Evolutionary conservation across 768 basidiomycete genomes (phyloP).

Genomic region (Tylopilus felleus): DNA sequence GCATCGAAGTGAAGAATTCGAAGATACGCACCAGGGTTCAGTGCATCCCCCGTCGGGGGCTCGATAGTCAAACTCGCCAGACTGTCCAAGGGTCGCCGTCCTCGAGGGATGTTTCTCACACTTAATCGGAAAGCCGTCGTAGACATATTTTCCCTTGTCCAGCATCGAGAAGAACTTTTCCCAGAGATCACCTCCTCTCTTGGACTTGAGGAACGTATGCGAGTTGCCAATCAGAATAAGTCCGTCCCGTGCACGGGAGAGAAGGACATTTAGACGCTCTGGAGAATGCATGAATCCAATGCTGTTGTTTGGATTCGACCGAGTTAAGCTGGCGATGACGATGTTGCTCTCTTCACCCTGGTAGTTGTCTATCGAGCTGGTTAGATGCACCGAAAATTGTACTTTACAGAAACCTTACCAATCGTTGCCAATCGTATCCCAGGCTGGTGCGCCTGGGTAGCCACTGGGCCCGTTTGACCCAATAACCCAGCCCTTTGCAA

Average conservation of each 20-base stretch:
- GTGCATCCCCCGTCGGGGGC: conserved; percentile 66
- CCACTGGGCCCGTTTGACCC: conserved; percentile 31
- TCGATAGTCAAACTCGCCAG: conserved; percentile 48
- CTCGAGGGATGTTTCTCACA: conserved; percentile 55
- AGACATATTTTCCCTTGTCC: conserved; percentile 41
- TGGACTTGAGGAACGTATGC: conserved; percentile 54
- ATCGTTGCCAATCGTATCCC: conserved; percentile 62
- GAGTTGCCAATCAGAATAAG: conserved; percentile 67
- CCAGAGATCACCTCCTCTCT: conserved; percentile 55
- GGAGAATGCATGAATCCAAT: conserved; percentile 74
- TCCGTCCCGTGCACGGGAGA: conserved; percentile 65
- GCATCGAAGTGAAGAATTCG: background rate
- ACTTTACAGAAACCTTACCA: conserved; percentile 37
- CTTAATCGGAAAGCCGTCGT: conserved; percentile 56
- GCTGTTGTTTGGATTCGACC: conserved; percentile 52
- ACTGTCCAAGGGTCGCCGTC: conserved; percentile 33
- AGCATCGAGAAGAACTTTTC: conserved; percentile 44
- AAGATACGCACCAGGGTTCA: conserved; percentile 50
- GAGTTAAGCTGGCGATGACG: conserved; percentile 57
- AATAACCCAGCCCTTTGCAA: conserved; percentile 56
- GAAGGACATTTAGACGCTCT: conserved; percentile 69
- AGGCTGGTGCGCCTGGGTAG: conserved; percentile 37
- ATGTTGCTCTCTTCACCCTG: conserved; percentile 75
- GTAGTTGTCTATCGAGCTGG: conserved; percentile 55
- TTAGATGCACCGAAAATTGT: background rate